Conservation (phyloP, 2,329 filamentous ascomycete species). For the Thielaviopsis ethacetica region DNA sequence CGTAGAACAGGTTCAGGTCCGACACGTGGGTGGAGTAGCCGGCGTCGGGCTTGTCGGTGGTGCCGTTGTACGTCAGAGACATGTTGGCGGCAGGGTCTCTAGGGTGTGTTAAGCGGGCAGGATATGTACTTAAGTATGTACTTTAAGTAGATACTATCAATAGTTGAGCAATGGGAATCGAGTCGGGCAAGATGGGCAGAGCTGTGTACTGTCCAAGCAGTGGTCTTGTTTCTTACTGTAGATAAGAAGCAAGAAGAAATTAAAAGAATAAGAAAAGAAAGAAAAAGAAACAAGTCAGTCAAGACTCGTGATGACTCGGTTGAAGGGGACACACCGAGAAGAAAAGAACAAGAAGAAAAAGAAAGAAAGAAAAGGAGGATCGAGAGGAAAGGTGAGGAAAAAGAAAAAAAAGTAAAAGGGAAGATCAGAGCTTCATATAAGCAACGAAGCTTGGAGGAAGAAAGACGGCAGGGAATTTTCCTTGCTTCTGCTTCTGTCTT, state of each 20-base stretch:
- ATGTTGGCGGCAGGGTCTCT: constrained; percentile 14
- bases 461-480: neutral
- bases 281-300: neutral
- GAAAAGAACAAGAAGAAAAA: neutral
- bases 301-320: neutral
- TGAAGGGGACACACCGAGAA: neutral
- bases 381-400: neutral
- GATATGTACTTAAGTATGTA: neutral
- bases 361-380: neutral
- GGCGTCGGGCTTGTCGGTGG: constrained; percentile 29
- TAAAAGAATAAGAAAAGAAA: neutral
- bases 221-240: neutral
- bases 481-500: too few species aligned
- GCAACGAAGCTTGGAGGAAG: neutral
- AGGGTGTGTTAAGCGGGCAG: neutral
- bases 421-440: neutral
- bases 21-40: constrained; percentile 34
- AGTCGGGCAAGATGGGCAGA: too few species aligned
- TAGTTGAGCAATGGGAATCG: too few species aligned
- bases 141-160: neutral
- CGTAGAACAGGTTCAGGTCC: constrained; percentile 76
- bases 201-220: too few species aligned
- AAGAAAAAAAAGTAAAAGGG: neutral
- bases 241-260: neutral
- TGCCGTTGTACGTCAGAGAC: constrained; percentile 34